A percentile compares a stretch with the other conserved stretches of the same genome.
phyloP scores from a whole-genome alignment of 192 early-diverging fungal species.

The Chytriomyces confervae region DNA sequence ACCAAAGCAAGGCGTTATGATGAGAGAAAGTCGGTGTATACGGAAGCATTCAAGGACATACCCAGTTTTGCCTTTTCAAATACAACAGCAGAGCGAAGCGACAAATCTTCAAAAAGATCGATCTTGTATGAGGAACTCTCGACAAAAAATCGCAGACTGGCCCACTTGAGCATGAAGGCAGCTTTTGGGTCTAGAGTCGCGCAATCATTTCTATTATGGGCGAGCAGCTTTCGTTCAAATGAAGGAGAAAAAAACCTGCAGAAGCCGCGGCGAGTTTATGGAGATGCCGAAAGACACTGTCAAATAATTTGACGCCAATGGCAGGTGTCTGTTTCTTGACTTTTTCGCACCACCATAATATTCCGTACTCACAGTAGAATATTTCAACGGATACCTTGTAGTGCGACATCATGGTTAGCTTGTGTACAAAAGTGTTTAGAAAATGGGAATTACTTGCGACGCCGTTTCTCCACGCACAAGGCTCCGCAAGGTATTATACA shows the following conservation, averaged over 20 bases:
- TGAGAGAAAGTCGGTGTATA: too few species aligned
- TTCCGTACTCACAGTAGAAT: background rate
- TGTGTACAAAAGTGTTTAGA: background rate
- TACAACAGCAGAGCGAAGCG: background rate
- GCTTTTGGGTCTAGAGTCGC: background rate
- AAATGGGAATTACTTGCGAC: too few species aligned
- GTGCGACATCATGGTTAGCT: background rate
- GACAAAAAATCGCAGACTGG: constrained; percentile 1
- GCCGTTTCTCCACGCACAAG: background rate
- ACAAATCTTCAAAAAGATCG: constrained; percentile 7
- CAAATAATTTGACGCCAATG: constrained; percentile 2
- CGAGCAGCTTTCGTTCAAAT: background rate
- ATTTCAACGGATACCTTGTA: background rate
- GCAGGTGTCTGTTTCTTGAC: background rate
- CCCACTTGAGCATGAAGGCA: background rate
- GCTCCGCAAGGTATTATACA: constrained; percentile 18
- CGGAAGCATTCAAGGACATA: background rate
- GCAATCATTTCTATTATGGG: background rate
- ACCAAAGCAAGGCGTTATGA: too few species aligned
- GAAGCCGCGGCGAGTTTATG: background rate
- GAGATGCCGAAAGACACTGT: constrained; percentile 10
- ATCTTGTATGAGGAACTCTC: background rate
- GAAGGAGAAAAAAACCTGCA: background rate
- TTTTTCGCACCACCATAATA: constrained; percentile 13
- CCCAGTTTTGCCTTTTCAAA: constrained; percentile 4